Conservation (phyloP, 768 basidiomycete species). For the Podaxis carcinomalis region DNA sequence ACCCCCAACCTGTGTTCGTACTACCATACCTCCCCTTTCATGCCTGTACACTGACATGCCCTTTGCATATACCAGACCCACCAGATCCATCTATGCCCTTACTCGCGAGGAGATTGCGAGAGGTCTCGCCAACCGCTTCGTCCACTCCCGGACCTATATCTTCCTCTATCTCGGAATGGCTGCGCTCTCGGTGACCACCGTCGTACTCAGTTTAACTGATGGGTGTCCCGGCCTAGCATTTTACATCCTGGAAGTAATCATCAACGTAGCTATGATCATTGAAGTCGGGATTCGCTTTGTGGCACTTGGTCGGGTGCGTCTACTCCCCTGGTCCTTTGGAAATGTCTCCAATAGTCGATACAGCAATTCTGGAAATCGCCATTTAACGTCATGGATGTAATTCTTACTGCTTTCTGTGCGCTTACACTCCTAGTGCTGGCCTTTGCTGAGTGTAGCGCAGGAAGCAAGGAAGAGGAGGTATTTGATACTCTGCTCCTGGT, state of each 20-base stretch:
- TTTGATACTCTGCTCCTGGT: conserved; percentile 91
- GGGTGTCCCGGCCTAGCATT: conserved; percentile 87
- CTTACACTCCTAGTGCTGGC: conserved; percentile 86
- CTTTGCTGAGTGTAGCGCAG: conserved; percentile 78
- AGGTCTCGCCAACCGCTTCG: conserved; percentile 86
- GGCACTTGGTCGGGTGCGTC: conserved; percentile 84
- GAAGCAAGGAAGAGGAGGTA: conserved; percentile 90
- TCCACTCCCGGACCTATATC: conserved; percentile 85
- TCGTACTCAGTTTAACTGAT: conserved; percentile 75
- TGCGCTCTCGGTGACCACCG: conserved; percentile 78
- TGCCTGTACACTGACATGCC: conserved; percentile 16
- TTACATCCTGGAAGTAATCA: conserved; percentile 84
- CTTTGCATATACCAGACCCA: conserved; percentile 40
- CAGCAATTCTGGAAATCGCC: conserved; percentile 98
- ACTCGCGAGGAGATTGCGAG: conserved; percentile 78
- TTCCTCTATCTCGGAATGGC: conserved; percentile 89
- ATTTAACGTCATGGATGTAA: conserved; percentile 86
- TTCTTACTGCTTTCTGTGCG: conserved; percentile 85
- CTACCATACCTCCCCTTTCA: not conserved
- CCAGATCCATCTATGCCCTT: conserved; percentile 81
- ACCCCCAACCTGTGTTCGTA: conserved; percentile 23
- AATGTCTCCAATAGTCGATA: conserved; percentile 5
- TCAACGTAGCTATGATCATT: conserved; percentile 88
- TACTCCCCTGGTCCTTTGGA: not conserved
- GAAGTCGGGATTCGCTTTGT: conserved; percentile 91